These are phyloP conservation scores for Aspergillus felis DNA, from an alignment of 2,329 filamentous ascomycete genomes.

Conservation along the genomic window DNA sequence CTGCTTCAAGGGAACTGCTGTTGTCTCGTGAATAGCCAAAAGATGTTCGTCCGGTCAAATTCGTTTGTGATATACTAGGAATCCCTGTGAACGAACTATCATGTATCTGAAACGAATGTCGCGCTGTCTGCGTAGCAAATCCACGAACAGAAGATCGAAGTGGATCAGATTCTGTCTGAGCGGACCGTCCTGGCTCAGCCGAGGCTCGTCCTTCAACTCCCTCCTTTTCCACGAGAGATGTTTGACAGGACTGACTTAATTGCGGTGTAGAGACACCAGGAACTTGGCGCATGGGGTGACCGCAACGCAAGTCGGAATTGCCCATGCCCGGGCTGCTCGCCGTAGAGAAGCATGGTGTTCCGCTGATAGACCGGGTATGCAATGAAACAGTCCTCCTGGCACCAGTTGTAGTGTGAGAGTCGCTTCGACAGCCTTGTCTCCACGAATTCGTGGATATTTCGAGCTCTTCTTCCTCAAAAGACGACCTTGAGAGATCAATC, in stretches of 20 bases:
- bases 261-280: constrained; percentile 54
- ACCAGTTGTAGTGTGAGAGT: constrained; percentile 35
- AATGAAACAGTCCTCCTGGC: constrained; percentile 39
- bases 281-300: constrained; percentile 54
- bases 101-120: constrained; percentile 36
- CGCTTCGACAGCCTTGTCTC: constrained; percentile 28
- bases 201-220: constrained; percentile 42
- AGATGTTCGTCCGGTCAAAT: constrained; percentile 47
- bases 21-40: constrained; percentile 49
- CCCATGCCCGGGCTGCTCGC: constrained; percentile 43
- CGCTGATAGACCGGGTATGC: constrained; percentile 53
- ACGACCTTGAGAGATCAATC: constrained; percentile 54
- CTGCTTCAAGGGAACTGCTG: constrained; percentile 47
- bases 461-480: constrained; percentile 54
- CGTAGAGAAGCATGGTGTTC: constrained; percentile 52
- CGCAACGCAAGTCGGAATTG: constrained; percentile 49
- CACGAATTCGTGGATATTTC: constrained; percentile 46
- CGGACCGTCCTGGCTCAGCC: constrained; percentile 40
- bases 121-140: constrained; percentile 26
- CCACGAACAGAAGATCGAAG: constrained; percentile 28
- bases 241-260: constrained; percentile 47
- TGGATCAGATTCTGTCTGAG: constrained; percentile 21
- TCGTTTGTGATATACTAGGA: constrained; percentile 50
- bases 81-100: constrained; percentile 45
- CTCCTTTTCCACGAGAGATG: constrained; percentile 46